phyloP scores from a whole-genome alignment of 345 rosid genomes.

The Hevea brasiliensis region DNA sequence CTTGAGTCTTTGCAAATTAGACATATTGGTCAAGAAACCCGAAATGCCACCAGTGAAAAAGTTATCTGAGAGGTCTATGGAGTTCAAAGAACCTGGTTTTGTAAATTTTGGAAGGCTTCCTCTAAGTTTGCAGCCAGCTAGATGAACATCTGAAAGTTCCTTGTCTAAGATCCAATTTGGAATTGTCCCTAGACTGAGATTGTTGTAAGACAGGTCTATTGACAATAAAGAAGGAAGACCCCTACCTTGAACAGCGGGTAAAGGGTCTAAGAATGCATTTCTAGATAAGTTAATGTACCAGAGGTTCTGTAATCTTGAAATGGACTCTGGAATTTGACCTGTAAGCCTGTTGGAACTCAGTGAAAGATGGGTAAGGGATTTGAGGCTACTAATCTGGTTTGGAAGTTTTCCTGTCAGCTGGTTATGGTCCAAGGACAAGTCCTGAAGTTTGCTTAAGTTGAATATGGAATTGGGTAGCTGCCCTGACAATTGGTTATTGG shows the following conservation, averaged over 20 bases:
- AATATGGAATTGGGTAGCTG: slow-evolving; percentile 60
- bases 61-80: slow-evolving; percentile 76
- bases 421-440: slow-evolving; percentile 63
- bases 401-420: slow-evolving; percentile 66
- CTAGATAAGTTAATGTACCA: slow-evolving; percentile 89
- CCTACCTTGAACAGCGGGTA: slow-evolving; percentile 49
- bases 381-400: slow-evolving; percentile 53
- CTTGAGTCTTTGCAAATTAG: slow-evolving; percentile 61
- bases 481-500: slow-evolving; percentile 65
- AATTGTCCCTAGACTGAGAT: slow-evolving; percentile 59
- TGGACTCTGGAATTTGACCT: slow-evolving; percentile 68
- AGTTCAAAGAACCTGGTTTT: slow-evolving; percentile 56
- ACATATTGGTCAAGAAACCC: slow-evolving; percentile 53
- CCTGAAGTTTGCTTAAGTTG: slow-evolving; percentile 49
- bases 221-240: slow-evolving; percentile 71
- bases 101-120: slow-evolving; percentile 69
- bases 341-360: slow-evolving; percentile 58
- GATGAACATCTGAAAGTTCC: slow-evolving; percentile 57
- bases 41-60: slow-evolving; percentile 56
- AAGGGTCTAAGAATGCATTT: slow-evolving; percentile 66
- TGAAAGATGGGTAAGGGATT: slow-evolving; percentile 67
- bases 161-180: slow-evolving; percentile 72
- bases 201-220: slow-evolving; percentile 83
- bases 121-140: slow-evolving; percentile 78
- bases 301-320: slow-evolving; percentile 62